Evolutionary conservation across 805 yeast species (phyloP), one percentile per base, ranked within the genome.

Genomic region (Nakazawaea pomicola): DNA sequence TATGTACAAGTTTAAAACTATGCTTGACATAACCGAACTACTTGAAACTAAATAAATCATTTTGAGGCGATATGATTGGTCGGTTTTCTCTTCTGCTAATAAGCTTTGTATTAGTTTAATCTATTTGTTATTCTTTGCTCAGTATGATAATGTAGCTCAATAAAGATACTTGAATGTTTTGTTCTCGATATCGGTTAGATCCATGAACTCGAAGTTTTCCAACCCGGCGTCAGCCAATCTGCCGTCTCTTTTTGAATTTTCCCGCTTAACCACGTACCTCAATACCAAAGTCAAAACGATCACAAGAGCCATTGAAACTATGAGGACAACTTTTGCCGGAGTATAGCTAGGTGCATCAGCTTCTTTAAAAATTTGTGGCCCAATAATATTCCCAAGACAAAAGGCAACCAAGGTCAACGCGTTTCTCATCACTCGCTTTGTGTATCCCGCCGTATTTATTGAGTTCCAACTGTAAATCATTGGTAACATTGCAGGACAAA

Each of bases 361-460:
- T 0, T 63, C 68, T 51, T 76, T 69, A 55, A 78, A 78, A 49
- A 76, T 59, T 51, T 79, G 85, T 3, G 86, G 85, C 0, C 82
- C 84, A 30, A 76, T 63, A 42, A 81, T 59, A 48, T 78, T 68
- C 4, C 80, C 76, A 21, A 76, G 55, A 14, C 76, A 73, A 55
- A 76, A 76, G 4, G 71, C 76, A 44, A 77, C 60, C 78, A 78
- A 71, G 1, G 78, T 76, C 18, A 70, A 51, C 4, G 73, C 76
- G 49, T 75, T 76, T 46, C 81, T 60, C 24, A 70, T 68, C 17
- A 76, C 57, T 46, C 78, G 68, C 50, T 78, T 78, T 4, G 81
- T 75, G 41, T 76, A 74, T 1, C 83, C 83, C 0, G 83, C 74
- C 6, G 82, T 76, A 49, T 78, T 78, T 33, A 80, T 70, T 41